A percentile compares a stretch with the other conserved stretches of the same genome.
Conservation (phyloP, 805 yeast genomes). For the Allodekkera sacchari region DNA sequence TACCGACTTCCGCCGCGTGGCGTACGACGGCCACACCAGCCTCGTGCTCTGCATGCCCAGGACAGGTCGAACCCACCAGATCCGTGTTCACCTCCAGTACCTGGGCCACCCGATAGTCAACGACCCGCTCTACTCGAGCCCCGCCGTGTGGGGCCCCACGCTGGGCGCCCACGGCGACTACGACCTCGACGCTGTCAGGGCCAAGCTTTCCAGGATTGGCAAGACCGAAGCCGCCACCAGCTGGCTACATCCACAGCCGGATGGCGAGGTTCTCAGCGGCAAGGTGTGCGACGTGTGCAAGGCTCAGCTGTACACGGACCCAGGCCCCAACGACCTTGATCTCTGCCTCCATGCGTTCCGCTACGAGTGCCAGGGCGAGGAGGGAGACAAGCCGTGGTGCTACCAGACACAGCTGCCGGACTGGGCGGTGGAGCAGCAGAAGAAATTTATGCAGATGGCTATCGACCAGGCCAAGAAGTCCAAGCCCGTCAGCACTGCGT, state of each 20-base stretch:
- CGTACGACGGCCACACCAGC: conserved; percentile 58
- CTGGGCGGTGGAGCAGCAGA: conserved; percentile 66
- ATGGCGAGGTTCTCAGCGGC: conserved; percentile 62
- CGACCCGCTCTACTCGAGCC: conserved; percentile 84
- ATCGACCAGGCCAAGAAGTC: conserved; percentile 72
- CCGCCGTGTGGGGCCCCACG: conserved; percentile 66
- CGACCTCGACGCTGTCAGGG: conserved; percentile 34
- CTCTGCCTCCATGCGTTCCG: conserved; percentile 87
- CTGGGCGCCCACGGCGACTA: conserved; percentile 59
- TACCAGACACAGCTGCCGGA: conserved; percentile 70
- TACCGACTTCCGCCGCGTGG: conserved; percentile 59
- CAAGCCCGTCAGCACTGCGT: conserved; percentile 76
- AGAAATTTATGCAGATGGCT: conserved; percentile 65
- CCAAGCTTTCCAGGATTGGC: conserved; percentile 55
- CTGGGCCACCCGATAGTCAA: conserved; percentile 88
- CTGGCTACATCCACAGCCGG: conserved; percentile 51
- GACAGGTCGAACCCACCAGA: conserved; percentile 95
- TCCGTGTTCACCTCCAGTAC: conserved; percentile 84
- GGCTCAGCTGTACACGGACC: conserved; percentile 71
- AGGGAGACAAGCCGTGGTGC: conserved; percentile 42
- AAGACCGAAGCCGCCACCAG: conserved; percentile 59
- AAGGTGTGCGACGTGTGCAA: conserved; percentile 54
- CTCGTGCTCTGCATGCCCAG: conserved; percentile 78
- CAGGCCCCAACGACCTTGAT: conserved; percentile 80
- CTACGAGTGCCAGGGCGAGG: conserved; percentile 46